Base-by-base conservation (phyloP, 108 stramenopile species). In the Hondaea fermentalgiana region DNA sequence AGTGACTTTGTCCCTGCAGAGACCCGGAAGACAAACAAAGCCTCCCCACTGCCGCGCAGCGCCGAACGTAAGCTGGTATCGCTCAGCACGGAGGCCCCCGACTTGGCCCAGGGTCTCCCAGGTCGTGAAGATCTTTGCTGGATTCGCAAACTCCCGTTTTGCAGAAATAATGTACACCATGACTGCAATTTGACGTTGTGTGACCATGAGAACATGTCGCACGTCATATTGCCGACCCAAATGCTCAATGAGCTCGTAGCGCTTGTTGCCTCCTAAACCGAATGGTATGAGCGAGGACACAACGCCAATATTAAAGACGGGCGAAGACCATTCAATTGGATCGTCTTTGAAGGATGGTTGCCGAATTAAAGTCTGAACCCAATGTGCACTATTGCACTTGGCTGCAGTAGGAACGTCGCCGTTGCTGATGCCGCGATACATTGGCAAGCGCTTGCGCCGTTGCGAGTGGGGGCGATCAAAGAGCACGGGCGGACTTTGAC, bases 401-500 rank as follows among this genome's bases (percentile, higher is more conserved):
- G 59, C n/a, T 59, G 21, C 59, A 59, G 59, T 59, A 23, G 59
- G n/a, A 59, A 59, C 55, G 55, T 16, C 16, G 55, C 55, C 55
- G 55, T 8, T 14, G 55, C 55, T 42, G 35, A 69, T 10, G 42
- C 64, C 42, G 12, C 64, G 64, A 17, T 69, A 69, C 8, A 69
- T 16, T 8, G 64, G 64, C 6, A 69, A 23, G 35, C 64, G 14
- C 14, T 23, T 69, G 4, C 35, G 71, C 44, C 92, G 76, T 35
- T 19, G 44, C 23, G 92, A 88, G 88, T 95, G 94, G 14, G 88
- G n/a, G 16, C 43, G 44, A 23, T 17, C 16, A 76, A 92, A 92
- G 10, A 92, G 71, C 88, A 89, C 72, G 3, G 60, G 23, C 5
- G 91, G 91, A 25, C 88, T 89, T 42, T 90, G 90, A 21, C 91